Conservation (phyloP, 2,329 filamentous ascomycete genomes). For the Aspergillus sp. region DNA sequence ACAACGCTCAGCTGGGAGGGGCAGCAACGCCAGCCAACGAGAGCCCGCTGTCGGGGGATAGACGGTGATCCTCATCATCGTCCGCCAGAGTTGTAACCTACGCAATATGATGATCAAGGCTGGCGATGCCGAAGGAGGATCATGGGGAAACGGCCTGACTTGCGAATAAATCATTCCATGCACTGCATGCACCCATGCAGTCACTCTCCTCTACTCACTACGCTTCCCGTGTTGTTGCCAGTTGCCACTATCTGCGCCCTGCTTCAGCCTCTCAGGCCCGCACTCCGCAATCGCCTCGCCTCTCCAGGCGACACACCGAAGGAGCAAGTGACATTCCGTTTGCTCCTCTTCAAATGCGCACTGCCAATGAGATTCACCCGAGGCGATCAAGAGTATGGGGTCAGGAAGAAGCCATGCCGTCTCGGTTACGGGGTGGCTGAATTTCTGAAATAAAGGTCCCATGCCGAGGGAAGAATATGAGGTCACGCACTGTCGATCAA, state of each 20-base stretch:
- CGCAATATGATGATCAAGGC: conserved; percentile 11
- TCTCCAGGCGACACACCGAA: background rate
- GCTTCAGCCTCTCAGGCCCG: background rate
- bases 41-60: conserved; percentile 15
- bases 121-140: background rate
- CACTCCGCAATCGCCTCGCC: background rate
- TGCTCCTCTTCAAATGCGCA: background rate
- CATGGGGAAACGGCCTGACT: background rate
- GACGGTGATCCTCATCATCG: conserved; percentile 24
- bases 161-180: background rate
- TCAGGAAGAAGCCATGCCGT: conserved; percentile 1
- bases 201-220: background rate
- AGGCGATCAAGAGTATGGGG: conserved; percentile 11
- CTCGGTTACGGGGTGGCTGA: conserved; percentile 11
- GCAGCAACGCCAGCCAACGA: conserved; percentile 14
- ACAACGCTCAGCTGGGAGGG: conserved; percentile 8
- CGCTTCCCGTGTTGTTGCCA: background rate
- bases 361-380: conserved; percentile 4
- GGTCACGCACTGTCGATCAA: conserved; percentile 37
- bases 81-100: conserved; percentile 6
- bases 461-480: conserved; percentile 23
- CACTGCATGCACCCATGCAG: too few species aligned
- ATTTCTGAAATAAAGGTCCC: conserved; percentile 10
- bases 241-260: background rate
- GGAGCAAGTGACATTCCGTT: conserved; percentile 4